Evolutionary conservation across 345 rosid species (phyloP).

Genomic region (Sisymbrium altissimum): DNA sequence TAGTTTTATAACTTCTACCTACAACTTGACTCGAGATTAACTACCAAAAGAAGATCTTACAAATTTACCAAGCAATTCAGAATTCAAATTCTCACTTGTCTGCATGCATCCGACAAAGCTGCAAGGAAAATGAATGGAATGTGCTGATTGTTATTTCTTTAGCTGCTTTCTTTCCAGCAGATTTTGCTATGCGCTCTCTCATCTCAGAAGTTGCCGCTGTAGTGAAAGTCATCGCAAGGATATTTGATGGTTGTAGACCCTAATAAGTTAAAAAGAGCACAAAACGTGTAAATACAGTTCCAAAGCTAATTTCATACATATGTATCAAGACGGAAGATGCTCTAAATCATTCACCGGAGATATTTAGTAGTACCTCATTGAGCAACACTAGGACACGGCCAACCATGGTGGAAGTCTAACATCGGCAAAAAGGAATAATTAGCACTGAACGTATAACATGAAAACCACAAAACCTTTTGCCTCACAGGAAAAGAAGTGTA

Average conservation of each 20-base stretch:
- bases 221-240: slow-evolving; percentile 97
- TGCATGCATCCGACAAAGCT: slow-evolving; percentile 89
- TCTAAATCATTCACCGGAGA: slow-evolving; percentile 3
- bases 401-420: slow-evolving; percentile 94
- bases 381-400: slow-evolving; percentile 82
- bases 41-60: background rate
- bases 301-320: background rate
- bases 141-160: slow-evolving; percentile 86
- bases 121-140: slow-evolving; percentile 91
- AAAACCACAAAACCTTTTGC: background rate
- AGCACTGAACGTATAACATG: slow-evolving; percentile 5
- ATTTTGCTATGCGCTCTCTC: slow-evolving; percentile 75
- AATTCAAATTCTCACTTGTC: slow-evolving; percentile 58
- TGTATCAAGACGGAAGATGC: background rate
- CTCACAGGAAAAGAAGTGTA: background rate
- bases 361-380: slow-evolving; percentile 52
- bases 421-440: slow-evolving; percentile 21
- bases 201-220: slow-evolving; percentile 95
- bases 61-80: background rate
- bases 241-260: slow-evolving; percentile 81
- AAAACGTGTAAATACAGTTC: background rate
- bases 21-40: slow-evolving; percentile 8
- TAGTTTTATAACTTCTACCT: background rate
- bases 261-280: slow-evolving; percentile 31
- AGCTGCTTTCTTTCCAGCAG: slow-evolving; percentile 79